Conservation (phyloP, 164 flowering plant species). For the Sextonia rubra region DNA sequence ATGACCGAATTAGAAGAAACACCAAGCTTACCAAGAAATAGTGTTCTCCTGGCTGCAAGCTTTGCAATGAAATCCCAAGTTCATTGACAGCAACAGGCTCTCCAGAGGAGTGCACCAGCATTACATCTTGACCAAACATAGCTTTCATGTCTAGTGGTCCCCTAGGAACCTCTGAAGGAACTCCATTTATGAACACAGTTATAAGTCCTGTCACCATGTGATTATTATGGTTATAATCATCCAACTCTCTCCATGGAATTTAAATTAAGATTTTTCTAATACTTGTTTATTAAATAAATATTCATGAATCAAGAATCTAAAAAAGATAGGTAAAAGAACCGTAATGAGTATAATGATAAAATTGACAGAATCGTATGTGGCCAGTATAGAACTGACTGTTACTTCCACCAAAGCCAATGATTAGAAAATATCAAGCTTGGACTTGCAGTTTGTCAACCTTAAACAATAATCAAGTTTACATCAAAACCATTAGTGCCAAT, state of each 20-base stretch:
- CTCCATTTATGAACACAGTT: conserved; percentile 81
- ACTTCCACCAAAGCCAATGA: background rate
- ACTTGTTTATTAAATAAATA: background rate
- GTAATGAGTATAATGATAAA: background rate
- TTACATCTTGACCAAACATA: conserved; percentile 67
- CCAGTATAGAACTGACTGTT: background rate
- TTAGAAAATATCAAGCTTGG: too few species aligned
- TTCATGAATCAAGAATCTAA: background rate
- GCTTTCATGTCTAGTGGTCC: conserved; percentile 68
- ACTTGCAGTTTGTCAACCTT: too few species aligned
- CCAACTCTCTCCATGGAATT: conserved; percentile 11
- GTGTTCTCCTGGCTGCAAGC: conserved; percentile 84
- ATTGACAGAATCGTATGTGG: background rate
- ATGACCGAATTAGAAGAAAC: background rate
- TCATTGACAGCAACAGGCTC: conserved; percentile 59
- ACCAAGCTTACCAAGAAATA: conserved; percentile 66
- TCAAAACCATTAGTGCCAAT: too few species aligned
- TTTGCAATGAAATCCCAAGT: conserved; percentile 50
- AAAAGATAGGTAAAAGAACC: background rate
- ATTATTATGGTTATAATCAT: background rate
- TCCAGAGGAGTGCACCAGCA: conserved; percentile 83
- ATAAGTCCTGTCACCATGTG: conserved; percentile 39
- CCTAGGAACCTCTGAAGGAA: conserved; percentile 62
- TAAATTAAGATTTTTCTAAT: background rate
- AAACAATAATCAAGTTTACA: too few species aligned